phyloP scores from a whole-genome alignment of 2,329 filamentous ascomycete species.

The Knufia petricola region DNA sequence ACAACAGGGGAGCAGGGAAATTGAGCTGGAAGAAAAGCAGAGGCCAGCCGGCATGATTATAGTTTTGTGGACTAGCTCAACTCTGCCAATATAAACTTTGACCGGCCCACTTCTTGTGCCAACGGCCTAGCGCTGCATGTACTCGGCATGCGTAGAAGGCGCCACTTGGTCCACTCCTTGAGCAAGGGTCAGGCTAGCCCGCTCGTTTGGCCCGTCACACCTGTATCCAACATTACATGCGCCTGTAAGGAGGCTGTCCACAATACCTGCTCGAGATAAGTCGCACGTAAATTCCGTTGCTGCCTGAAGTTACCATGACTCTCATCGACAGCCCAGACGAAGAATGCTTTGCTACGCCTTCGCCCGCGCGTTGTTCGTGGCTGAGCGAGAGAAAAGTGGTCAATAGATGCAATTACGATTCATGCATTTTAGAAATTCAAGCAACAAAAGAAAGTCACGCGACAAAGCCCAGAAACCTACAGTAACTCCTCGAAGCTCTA shows the following conservation, averaged over 20 bases:
- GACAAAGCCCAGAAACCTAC: too few relatives aligned
- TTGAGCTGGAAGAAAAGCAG: conserved; percentile 1
- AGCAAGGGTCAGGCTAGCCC: neutral
- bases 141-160: neutral
- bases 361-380: neutral
- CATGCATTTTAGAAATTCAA: neutral
- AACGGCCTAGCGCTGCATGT: conserved; percentile 1
- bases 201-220: neutral
- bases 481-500: neutral
- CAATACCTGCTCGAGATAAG: neutral
- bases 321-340: neutral
- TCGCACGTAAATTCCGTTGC: neutral
- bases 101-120: neutral
- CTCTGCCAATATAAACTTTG: neutral
- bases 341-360: neutral
- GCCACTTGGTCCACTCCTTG: neutral
- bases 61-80: neutral
- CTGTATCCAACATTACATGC: neutral
- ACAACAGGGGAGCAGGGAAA: conserved; percentile 2
- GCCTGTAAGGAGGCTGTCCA: conserved; percentile 3
- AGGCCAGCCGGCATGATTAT: neutral
- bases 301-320: neutral
- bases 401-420: neutral
- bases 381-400: neutral
- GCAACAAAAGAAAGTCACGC: too few relatives aligned